Percentiles rank a stretch among this genome's conserved stretches.
Evolutionary conservation across 2,329 filamentous ascomycete species (phyloP).

Genomic region (Dothistroma pini): DNA sequence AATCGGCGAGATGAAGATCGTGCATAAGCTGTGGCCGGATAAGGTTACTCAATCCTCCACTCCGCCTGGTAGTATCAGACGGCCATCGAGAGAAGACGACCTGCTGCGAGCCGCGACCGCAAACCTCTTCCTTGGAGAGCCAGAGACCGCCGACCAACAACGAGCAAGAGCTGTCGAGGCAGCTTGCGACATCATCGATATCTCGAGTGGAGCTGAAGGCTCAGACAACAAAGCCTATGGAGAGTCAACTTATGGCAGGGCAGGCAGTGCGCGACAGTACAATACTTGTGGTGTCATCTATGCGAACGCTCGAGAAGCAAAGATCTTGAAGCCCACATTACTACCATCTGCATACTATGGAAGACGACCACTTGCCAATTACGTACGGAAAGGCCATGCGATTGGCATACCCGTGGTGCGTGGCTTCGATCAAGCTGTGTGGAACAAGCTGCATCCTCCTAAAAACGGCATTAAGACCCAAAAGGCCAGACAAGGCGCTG

Average conservation of each 20-base stretch:
- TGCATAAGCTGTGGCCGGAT: constrained; percentile 78
- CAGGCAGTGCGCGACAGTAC: constrained; percentile 56
- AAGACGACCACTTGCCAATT: constrained; percentile 71
- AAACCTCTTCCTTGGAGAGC: constrained; percentile 33
- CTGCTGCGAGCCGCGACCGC: constrained; percentile 25
- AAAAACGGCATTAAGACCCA: constrained; percentile 40
- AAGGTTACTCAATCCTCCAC: constrained; percentile 42
- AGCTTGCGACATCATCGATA: constrained; percentile 48
- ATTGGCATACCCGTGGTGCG: constrained; percentile 86
- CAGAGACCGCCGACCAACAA: constrained; percentile 43
- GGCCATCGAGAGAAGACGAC: constrained; percentile 18
- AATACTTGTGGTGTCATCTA: constrained; percentile 81
- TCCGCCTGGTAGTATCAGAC: not conserved
- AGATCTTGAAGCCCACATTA: constrained; percentile 79
- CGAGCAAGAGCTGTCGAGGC: constrained; percentile 42
- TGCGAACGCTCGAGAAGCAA: constrained; percentile 70
- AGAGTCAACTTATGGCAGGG: constrained; percentile 39
- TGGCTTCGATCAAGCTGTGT: constrained; percentile 75
- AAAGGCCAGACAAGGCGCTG: constrained; percentile 44
- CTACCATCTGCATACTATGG: constrained; percentile 83
- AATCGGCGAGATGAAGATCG: constrained; percentile 84
- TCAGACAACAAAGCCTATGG: constrained; percentile 49
- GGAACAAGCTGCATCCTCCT: constrained; percentile 67
- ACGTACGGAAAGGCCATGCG: constrained; percentile 73
- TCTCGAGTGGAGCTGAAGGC: constrained; percentile 44